These are phyloP conservation scores for Berkeleyomyces basicola DNA, from an alignment of 2,329 filamentous ascomycete genomes.

Conservation along the genomic window DNA sequence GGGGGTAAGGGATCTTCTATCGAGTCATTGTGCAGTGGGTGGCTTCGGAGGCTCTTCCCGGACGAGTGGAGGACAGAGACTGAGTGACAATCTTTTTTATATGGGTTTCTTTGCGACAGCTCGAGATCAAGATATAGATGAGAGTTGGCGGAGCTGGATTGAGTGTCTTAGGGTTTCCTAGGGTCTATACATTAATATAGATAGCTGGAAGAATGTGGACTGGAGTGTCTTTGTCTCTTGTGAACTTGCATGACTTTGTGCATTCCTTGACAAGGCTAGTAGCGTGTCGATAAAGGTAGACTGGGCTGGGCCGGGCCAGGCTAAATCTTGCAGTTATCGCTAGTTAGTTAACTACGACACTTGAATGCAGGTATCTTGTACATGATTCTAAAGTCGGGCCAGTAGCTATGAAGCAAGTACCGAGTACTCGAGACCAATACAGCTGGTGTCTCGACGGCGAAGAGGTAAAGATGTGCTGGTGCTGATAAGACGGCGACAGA, in stretches of 20 bases:
- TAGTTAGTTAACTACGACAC: too few relatives aligned
- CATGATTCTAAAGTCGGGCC: too few relatives aligned
- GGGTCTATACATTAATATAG: neutral
- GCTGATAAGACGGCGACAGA: neutral
- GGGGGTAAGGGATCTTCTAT: neutral
- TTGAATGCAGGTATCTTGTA: too few relatives aligned
- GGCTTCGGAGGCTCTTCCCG: neutral
- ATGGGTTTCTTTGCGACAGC: neutral
- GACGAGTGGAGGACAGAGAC: neutral
- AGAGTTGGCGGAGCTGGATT: too few relatives aligned
- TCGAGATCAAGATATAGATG: too few relatives aligned
- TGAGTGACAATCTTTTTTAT: neutral
- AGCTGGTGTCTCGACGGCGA: neutral
- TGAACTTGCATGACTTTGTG: neutral
- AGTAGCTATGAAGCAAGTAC: neutral
- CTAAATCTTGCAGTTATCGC: too few relatives aligned
- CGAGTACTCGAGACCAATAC: neutral
- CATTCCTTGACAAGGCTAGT: neutral
- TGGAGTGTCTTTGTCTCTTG: neutral
- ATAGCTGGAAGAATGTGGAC: neutral
- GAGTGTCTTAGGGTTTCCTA: too few relatives aligned
- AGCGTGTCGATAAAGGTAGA: too few relatives aligned
- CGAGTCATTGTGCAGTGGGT: neutral
- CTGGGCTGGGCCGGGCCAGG: too few relatives aligned
- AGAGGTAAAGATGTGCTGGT: neutral